Evolutionary conservation across 805 yeast species (phyloP).

Genomic region (Kluyveromyces aestuarii): DNA sequence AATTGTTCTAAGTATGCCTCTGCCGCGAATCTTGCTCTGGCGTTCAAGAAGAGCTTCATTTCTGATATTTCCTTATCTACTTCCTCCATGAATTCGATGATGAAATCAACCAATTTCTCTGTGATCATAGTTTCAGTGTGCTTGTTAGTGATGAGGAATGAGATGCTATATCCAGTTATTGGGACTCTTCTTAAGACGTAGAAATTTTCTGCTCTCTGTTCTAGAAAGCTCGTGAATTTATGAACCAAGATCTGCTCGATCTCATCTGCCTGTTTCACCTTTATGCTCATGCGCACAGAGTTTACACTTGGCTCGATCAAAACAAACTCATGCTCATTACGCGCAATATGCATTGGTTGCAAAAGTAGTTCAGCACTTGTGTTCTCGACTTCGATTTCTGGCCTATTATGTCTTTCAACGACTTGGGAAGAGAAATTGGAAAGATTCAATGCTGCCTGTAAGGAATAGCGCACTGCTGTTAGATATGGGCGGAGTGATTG

Average conservation of each 20-base stretch:
- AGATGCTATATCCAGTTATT: constrained; percentile 82
- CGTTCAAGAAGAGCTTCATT: constrained; percentile 92
- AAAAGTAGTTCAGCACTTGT: constrained; percentile 77
- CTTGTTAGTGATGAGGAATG: constrained; percentile 85
- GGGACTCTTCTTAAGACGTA: constrained; percentile 87
- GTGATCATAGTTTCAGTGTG: constrained; percentile 95
- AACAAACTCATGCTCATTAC: constrained; percentile 90
- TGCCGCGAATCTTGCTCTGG: constrained; percentile 96
- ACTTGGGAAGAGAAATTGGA: constrained; percentile 92
- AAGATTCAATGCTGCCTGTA: constrained; percentile 87
- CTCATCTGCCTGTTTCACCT: constrained; percentile 96
- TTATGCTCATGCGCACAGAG: constrained; percentile 82
- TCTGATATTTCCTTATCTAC: constrained; percentile 98
- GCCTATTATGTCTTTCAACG: constrained; percentile 94
- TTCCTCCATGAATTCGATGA: constrained; percentile 97
- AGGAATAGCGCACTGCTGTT: constrained; percentile 84
- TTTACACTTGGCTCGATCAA: constrained; percentile 91
- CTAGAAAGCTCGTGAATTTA: constrained; percentile 86
- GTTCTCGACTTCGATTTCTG: constrained; percentile 80
- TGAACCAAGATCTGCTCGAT: constrained; percentile 91
- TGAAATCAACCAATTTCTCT: constrained; percentile 90
- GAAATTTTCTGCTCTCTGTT: constrained; percentile 93
- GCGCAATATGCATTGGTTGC: constrained; percentile 81
- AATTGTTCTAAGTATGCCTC: constrained; percentile 90
- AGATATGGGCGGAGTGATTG: constrained; percentile 95